Evolutionary conservation across 441 rosid genomes (phyloP).

Genomic region (Brassica balearica): DNA sequence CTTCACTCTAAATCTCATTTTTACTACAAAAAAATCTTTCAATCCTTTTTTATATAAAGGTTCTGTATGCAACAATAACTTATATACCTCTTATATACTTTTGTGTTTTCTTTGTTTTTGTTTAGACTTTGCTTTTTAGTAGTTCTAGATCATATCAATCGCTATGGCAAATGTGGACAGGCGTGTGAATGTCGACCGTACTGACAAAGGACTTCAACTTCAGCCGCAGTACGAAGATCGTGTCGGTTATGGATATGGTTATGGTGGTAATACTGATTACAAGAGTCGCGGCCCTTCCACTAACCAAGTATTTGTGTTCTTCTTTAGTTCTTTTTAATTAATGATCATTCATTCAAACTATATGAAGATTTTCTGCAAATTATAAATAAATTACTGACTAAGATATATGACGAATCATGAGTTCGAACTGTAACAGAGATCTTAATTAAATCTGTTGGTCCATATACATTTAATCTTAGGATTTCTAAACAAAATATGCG

Average conservation of each 20-base stretch:
- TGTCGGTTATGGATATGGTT: conserved; percentile 31
- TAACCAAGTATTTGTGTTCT: conserved; percentile 30
- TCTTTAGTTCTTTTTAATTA: neutral
- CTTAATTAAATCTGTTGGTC: neutral
- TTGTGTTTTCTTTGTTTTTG: neutral
- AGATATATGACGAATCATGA: neutral
- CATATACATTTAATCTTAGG: neutral
- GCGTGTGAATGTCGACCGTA: conserved; percentile 62
- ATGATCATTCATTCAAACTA: conserved; percentile 1
- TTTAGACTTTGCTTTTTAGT: neutral
- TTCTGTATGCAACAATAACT: neutral
- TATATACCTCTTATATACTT: neutral
- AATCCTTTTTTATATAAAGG: neutral
- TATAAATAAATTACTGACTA: neutral
- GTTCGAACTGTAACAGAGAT: neutral
- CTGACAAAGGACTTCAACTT: conserved; percentile 31
- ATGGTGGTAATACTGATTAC: conserved; percentile 19
- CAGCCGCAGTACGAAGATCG: conserved; percentile 48
- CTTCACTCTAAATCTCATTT: conserved; percentile 15
- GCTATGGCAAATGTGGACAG: conserved; percentile 62
- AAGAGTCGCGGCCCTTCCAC: conserved; percentile 42
- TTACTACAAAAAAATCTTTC: conserved; percentile 26
- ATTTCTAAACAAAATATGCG: neutral
- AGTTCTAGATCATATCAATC: neutral
- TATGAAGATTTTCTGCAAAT: neutral